Percentiles rank a stretch among this genome's conserved stretches.
Evolutionary conservation across 352 stramenopile genomes (phyloP).

Genomic region (Phytopythium sindhum): DNA sequence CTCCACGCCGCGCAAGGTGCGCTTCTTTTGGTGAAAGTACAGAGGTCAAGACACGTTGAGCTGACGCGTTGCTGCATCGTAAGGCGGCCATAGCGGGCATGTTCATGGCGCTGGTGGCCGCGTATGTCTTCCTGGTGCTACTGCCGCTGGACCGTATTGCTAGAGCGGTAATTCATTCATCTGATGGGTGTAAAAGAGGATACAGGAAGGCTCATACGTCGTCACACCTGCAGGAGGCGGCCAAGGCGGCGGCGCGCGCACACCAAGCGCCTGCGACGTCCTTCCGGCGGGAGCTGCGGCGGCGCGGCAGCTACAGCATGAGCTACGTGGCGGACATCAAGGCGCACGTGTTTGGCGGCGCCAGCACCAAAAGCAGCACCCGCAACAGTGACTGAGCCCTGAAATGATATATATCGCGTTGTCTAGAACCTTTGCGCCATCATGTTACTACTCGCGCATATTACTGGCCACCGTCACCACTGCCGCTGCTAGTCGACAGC

Average conservation of each 20-base stretch:
- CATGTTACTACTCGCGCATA: background rate
- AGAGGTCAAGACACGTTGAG: background rate
- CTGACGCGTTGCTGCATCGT: background rate
- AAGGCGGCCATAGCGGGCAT: constrained; percentile 43
- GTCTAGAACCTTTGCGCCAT: too few species aligned
- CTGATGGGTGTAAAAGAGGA: too few species aligned
- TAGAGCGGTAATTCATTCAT: constrained; percentile 16
- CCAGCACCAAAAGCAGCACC: constrained; percentile 10
- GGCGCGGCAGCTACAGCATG: constrained; percentile 84
- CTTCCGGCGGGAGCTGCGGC: constrained; percentile 77
- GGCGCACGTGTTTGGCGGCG: constrained; percentile 65
- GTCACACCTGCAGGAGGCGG: constrained; percentile 21
- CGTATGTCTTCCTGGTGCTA: constrained; percentile 64
- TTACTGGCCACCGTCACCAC: background rate
- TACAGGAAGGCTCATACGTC: background rate
- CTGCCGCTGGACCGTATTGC: constrained; percentile 57
- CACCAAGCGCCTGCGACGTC: constrained; percentile 39
- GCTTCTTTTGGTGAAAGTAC: background rate
- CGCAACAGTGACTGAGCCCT: constrained; percentile 23
- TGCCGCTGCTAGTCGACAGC: constrained; percentile 11
- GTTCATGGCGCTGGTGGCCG: constrained; percentile 35
- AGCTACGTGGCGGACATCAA: constrained; percentile 89
- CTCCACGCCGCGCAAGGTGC: constrained; percentile 45
- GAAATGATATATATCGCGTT: background rate
- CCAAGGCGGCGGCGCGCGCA: constrained; percentile 7